Conservation (phyloP, 768 basidiomycete species). For the Cyathus striatus region DNA sequence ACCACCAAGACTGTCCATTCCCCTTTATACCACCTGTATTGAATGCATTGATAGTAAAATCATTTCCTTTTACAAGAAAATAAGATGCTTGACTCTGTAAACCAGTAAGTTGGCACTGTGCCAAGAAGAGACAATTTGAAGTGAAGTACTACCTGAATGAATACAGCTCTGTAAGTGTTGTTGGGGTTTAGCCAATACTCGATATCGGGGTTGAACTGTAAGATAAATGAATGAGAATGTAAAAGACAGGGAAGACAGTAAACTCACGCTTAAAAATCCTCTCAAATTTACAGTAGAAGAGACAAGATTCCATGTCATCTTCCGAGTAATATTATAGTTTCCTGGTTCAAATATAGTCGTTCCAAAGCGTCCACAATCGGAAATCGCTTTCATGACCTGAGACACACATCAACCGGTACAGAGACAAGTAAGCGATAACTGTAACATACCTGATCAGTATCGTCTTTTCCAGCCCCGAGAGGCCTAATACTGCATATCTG, state of each 20-base stretch:
- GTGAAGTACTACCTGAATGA: slow-evolving; percentile 41
- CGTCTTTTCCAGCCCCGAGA: slow-evolving; percentile 31
- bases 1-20: slow-evolving; percentile 61
- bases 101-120: not conserved
- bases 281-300: slow-evolving; percentile 38
- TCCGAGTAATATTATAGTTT: slow-evolving; percentile 50
- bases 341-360: slow-evolving; percentile 39
- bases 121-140: not conserved
- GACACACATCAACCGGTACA: not conserved
- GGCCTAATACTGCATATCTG: slow-evolving; percentile 22
- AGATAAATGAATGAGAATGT: not conserved
- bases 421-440: not conserved
- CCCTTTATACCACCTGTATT: slow-evolving; percentile 53
- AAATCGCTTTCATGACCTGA: slow-evolving; percentile 45
- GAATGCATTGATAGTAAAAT: slow-evolving; percentile 54
- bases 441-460: slow-evolving; percentile 29
- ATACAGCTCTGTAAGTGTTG: slow-evolving; percentile 57
- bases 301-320: slow-evolving; percentile 49
- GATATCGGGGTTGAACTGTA: slow-evolving; percentile 48
- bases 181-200: slow-evolving; percentile 49
- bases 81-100: slow-evolving; percentile 56
- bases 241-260: not conserved
- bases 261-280: slow-evolving; percentile 37
- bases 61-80: slow-evolving; percentile 54
- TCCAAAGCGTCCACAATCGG: slow-evolving; percentile 41